phyloP scores from a whole-genome alignment of 2,329 filamentous ascomycete species.

The Pyricularia sp. region DNA sequence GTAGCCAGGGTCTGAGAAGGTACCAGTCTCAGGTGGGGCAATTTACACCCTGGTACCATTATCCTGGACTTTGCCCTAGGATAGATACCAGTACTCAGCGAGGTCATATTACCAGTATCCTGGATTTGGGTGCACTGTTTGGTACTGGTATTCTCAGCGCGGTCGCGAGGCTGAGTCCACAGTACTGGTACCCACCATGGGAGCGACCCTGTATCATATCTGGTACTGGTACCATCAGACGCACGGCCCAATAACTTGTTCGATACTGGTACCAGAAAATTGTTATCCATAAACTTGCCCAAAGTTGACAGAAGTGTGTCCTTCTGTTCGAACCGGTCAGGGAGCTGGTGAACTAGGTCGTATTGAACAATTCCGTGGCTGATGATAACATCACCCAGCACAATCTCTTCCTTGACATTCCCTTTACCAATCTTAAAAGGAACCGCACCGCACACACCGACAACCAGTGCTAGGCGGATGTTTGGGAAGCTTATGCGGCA shows the following conservation, averaged over 20 bases:
- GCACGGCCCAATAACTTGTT: background rate
- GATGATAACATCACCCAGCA: slow-evolving; percentile 16
- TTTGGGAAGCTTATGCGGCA: slow-evolving; percentile 11
- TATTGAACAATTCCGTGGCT: slow-evolving; percentile 13
- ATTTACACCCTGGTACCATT: background rate
- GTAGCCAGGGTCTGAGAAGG: background rate
- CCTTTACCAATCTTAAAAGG: background rate
- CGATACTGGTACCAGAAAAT: background rate
- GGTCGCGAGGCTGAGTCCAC: no score
- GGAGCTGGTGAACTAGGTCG: slow-evolving; percentile 13
- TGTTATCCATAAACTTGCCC: background rate
- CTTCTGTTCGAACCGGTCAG: slow-evolving; percentile 11
- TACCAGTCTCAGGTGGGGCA: background rate
- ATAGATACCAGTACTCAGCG: background rate
- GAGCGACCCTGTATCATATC: background rate
- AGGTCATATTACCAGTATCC: background rate
- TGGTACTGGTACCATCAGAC: background rate
- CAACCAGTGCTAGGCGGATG: slow-evolving; percentile 5
- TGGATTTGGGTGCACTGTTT: background rate
- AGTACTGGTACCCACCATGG: no score
- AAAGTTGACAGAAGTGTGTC: slow-evolving; percentile 4
- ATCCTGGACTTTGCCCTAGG: background rate
- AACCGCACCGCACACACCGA: background rate
- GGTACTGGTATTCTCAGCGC: background rate
- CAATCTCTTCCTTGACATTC: slow-evolving; percentile 9